These are phyloP conservation scores for Aspergillus japonicus DNA, from an alignment of 2,329 filamentous ascomycete genomes.

Conservation along the genomic window DNA sequence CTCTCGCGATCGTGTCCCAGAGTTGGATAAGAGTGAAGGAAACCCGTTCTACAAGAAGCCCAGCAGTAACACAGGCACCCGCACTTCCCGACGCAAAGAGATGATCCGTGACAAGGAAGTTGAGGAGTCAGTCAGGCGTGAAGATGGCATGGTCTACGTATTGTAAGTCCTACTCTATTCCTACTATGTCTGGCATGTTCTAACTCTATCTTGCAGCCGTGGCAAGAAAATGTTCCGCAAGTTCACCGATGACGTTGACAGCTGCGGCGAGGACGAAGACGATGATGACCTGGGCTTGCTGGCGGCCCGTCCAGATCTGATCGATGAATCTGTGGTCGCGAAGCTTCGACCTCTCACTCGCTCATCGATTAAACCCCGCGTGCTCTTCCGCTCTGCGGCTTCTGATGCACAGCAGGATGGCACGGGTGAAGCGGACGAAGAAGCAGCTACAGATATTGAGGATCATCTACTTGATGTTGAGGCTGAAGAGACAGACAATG, in stretches of 20 bases:
- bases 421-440: slow-evolving; percentile 48
- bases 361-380: slow-evolving; percentile 58
- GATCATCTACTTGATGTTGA: slow-evolving; percentile 27
- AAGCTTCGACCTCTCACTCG: slow-evolving; percentile 54
- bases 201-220: slow-evolving; percentile 48
- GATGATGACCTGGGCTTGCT: slow-evolving; percentile 45
- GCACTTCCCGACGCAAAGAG: slow-evolving; percentile 34
- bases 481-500: slow-evolving; percentile 18
- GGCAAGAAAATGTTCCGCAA: slow-evolving; percentile 61
- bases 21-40: slow-evolving; percentile 49
- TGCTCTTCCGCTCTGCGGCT: slow-evolving; percentile 56
- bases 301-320: slow-evolving; percentile 39
- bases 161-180: slow-evolving; percentile 52
- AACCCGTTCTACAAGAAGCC: slow-evolving; percentile 56
- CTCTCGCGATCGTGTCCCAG: slow-evolving; percentile 59
- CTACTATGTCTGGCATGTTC: slow-evolving; percentile 13
- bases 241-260: slow-evolving; percentile 47
- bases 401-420: slow-evolving; percentile 41
- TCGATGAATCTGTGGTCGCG: slow-evolving; percentile 30
- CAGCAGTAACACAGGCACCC: slow-evolving; percentile 30
- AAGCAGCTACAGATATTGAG: slow-evolving; percentile 58
- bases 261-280: slow-evolving; percentile 43
- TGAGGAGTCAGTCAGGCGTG: slow-evolving; percentile 51
- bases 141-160: slow-evolving; percentile 60
- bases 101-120: slow-evolving; percentile 42